A percentile compares a stretch with the other conserved stretches of the same genome.
These are phyloP conservation scores for Fermentozyma sake DNA, from an alignment of 1,139 yeast genomes.

Conservation along the genomic window DNA sequence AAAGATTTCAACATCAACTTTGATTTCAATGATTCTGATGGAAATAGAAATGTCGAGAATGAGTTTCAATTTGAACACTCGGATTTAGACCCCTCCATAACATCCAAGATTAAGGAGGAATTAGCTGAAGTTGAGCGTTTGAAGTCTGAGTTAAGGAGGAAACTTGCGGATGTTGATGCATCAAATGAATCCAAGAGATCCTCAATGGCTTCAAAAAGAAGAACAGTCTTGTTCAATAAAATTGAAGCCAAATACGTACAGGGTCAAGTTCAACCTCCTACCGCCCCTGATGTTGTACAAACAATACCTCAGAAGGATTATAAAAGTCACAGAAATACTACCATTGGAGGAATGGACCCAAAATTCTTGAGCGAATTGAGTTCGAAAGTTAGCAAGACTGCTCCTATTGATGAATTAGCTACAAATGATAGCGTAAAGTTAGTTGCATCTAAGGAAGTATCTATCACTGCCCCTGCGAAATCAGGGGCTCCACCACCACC, in stretches of 20 bases:
- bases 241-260: constrained; percentile 49
- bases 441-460: constrained; percentile 13
- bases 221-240: constrained; percentile 23
- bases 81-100: constrained; percentile 29
- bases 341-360: constrained; percentile 45
- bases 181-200: constrained; percentile 5
- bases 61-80: constrained; percentile 9
- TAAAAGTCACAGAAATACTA: constrained; percentile 28
- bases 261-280: constrained; percentile 26
- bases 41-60: constrained; percentile 7
- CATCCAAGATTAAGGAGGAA: constrained; percentile 36
- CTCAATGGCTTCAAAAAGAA: constrained; percentile 7
- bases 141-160: constrained; percentile 37
- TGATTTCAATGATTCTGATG: constrained; percentile 19
- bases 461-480: constrained; percentile 8
- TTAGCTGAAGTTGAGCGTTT: constrained; percentile 44
- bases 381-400: constrained; percentile 42
- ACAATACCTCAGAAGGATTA: constrained; percentile 11
- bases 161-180: constrained; percentile 20
- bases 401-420: constrained; percentile 21
- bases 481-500: constrained; percentile 23
- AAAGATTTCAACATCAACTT: constrained; percentile 59
- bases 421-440: constrained; percentile 6
- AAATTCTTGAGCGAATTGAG: constrained; percentile 55
- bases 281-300: neutral